Conservation (phyloP, 306 rosid genomes). For the Fragaria vesca region DNA sequence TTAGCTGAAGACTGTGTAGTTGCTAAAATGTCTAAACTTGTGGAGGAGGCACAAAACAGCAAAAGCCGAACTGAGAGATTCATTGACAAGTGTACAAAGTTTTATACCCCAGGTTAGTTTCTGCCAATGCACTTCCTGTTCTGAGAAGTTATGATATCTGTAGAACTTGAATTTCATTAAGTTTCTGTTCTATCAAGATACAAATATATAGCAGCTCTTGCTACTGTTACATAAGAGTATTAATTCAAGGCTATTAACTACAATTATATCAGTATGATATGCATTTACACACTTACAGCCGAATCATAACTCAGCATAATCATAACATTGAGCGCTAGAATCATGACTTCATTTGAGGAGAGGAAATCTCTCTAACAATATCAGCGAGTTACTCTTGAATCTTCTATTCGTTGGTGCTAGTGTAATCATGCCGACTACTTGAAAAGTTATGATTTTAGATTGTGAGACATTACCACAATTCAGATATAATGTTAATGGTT, state of each 20-base stretch:
- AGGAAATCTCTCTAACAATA: background rate
- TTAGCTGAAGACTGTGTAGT: conserved; percentile 88
- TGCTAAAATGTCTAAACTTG: conserved; percentile 94
- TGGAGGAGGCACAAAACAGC: conserved; percentile 93
- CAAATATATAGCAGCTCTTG: no score
- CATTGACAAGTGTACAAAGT: conserved; percentile 78
- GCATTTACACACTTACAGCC: no score
- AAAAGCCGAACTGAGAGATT: conserved; percentile 71
- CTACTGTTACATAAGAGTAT: no score
- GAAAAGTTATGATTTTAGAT: background rate
- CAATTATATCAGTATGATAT: no score
- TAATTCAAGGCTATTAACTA: no score
- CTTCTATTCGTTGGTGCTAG: background rate
- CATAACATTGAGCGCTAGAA: no score
- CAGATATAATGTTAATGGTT: background rate
- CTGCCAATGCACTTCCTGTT: background rate
- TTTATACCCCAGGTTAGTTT: conserved; percentile 86
- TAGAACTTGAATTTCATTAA: no score
- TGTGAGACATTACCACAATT: background rate
- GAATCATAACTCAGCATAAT: no score
- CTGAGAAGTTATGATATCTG: background rate
- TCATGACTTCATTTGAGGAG: no score
- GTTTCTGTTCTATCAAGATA: no score
- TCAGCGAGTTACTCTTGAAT: background rate
- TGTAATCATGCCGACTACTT: background rate